Base-by-base conservation (phyloP, 2,329 filamentous ascomycete species). In the Fusarium caatingaense region DNA sequence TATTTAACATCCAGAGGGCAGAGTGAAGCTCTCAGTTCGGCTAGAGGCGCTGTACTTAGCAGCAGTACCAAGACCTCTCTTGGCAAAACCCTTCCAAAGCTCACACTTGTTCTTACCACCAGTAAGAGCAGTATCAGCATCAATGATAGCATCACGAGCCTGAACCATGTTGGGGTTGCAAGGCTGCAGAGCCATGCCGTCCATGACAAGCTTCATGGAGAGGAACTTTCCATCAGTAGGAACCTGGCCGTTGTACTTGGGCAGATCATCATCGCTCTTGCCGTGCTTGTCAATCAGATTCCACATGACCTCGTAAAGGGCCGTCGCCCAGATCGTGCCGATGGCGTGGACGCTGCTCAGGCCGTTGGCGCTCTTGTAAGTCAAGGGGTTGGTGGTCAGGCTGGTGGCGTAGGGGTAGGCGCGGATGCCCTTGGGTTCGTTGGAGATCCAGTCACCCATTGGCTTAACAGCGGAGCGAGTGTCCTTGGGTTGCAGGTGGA, bases 301-400 rank as follows among this genome's bases (percentile, higher is more conserved):
- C 86, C 87, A 88, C 60, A 88, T 75, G 15, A 88, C 79, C 71
- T 88, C 86, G 75, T 88, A 88, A 7, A 88, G 78, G 44, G 83
- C 83, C 0, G 80, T 67, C 10, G 71, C 71, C 72, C 72, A 74
- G 60, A 56, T 51, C 0, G 82, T 84, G 34, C 86, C 86, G 40
- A 87, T 81, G 18, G 78, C 73, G 74, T 88, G 86, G 3, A 85
- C 82, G 2, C 72, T 71, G 6, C 51, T 76, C 9, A 72, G 51
- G 2, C 66, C 56, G 73, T 87, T 81, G 48, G 80, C 78, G 56
- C 76, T 77, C 32, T 74, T 79, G 80, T 88, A 88, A 1, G 82
- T 83, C 65, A 82, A 81, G 0, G 85, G 85, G 77, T 87, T 88
- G 15, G 80, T 83, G 1, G 74, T 79, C 60, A 84, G 60, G 71